Conservation (phyloP, 1,284 basidiomycete genomes). For the Ustilago sp. region DNA sequence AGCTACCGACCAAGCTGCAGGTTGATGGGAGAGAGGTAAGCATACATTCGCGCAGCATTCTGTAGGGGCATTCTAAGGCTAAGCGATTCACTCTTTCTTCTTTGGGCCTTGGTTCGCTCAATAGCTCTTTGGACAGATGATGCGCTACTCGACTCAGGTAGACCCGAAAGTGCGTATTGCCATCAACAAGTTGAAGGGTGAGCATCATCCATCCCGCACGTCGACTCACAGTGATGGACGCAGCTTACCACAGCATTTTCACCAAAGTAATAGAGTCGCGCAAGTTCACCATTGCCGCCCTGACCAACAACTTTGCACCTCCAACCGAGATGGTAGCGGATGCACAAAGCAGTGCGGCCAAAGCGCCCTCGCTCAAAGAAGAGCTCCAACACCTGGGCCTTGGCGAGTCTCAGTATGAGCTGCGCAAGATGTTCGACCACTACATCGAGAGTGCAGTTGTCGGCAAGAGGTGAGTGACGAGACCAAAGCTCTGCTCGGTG, state of each 20-base stretch:
- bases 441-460: slow-evolving; percentile 69
- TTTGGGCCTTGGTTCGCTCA: no score
- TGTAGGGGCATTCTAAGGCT: not conserved
- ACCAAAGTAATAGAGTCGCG: slow-evolving; percentile 51
- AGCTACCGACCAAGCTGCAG: slow-evolving; percentile 30
- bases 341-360: slow-evolving; percentile 8
- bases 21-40: slow-evolving; percentile 53
- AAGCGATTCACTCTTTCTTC: not conserved
- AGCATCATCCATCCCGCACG: not conserved
- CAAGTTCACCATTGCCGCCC: slow-evolving; percentile 66
- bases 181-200: slow-evolving; percentile 52
- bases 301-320: slow-evolving; percentile 70
- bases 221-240: not conserved
- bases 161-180: slow-evolving; percentile 64
- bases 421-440: slow-evolving; percentile 66
- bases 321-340: slow-evolving; percentile 46
- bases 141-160: slow-evolving; percentile 60
- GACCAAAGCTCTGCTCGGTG: no score
- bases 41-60: not conserved
- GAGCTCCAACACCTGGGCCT: slow-evolving; percentile 61
- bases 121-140: slow-evolving; percentile 70
- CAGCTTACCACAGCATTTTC: not conserved
- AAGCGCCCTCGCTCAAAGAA: slow-evolving; percentile 49
- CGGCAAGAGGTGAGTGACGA: slow-evolving; percentile 62
- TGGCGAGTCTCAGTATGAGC: slow-evolving; percentile 27